A percentile compares a stretch with the other conserved stretches of the same genome.
Evolutionary conservation across 805 yeast genomes (phyloP).

Genomic region (Candida berthetii): DNA sequence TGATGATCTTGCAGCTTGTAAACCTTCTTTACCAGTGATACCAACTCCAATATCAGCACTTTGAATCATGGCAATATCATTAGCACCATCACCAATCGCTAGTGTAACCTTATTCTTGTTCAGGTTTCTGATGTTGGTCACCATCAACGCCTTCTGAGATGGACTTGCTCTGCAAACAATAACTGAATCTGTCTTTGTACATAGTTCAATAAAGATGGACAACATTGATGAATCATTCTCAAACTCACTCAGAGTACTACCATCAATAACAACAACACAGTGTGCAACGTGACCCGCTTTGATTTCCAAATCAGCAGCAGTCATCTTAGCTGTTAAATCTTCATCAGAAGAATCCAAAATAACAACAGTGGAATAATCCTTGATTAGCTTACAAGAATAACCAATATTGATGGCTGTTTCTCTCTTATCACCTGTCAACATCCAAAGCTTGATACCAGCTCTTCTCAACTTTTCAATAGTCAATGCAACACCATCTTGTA

Average conservation of each 20-base stretch:
- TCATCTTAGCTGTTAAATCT: conserved; percentile 58
- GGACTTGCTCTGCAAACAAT: conserved; percentile 69
- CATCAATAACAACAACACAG: conserved; percentile 91
- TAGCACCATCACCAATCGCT: conserved; percentile 82
- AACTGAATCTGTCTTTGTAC: conserved; percentile 84
- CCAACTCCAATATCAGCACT: conserved; percentile 31
- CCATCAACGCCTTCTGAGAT: conserved; percentile 80
- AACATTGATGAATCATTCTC: conserved; percentile 70
- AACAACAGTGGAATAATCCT: conserved; percentile 87
- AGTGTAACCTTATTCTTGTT: conserved; percentile 62
- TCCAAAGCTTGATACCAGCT: conserved; percentile 84
- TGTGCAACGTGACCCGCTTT: conserved; percentile 79
- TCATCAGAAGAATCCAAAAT: conserved; percentile 53
- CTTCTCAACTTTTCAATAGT: conserved; percentile 61
- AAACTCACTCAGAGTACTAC: conserved; percentile 70
- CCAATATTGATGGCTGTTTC: conserved; percentile 87
- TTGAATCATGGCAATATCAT: conserved; percentile 88
- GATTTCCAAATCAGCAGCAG: conserved; percentile 70
- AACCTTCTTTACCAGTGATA: conserved; percentile 85
- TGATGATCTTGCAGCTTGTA: conserved; percentile 84
- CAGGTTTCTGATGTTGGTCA: conserved; percentile 66
- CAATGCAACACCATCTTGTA: conserved; percentile 83
- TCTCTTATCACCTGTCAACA: conserved; percentile 75
- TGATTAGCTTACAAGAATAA: conserved; percentile 56
- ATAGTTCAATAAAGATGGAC: conserved; percentile 75